Percentiles rank a stretch among this genome's conserved stretches.
Conservation (phyloP, 2,329 filamentous ascomycete genomes). For the Dichotomopilus funicola region DNA sequence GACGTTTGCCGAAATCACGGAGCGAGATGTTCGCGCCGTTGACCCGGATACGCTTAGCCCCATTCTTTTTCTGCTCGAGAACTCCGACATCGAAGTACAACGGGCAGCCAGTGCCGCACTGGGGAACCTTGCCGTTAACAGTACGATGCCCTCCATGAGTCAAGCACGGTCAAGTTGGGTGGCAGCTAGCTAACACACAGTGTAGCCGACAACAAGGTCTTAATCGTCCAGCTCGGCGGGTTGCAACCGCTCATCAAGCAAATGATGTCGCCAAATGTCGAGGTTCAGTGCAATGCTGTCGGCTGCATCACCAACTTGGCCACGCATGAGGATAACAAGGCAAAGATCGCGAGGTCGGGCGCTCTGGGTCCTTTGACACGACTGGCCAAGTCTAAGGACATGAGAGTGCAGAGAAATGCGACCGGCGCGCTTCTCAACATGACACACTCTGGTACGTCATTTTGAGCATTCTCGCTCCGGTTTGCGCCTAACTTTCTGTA, state of each 20-base stretch:
- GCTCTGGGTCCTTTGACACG: conserved; percentile 85
- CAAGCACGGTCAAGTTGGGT: neutral
- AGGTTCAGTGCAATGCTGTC: conserved; percentile 98
- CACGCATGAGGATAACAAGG: conserved; percentile 98
- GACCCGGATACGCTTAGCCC: conserved; percentile 92
- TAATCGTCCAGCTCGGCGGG: conserved; percentile 88
- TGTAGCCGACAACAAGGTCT: conserved; percentile 94
- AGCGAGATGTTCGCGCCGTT: conserved; percentile 96
- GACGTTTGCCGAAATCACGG: conserved; percentile 98
- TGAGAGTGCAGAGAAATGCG: conserved; percentile 96
- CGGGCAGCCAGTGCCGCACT: conserved; percentile 91
- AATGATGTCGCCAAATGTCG: conserved; percentile 97
- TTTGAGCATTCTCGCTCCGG: neutral
- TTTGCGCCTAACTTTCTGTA: conserved; percentile 7
- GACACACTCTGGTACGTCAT: conserved; percentile 83
- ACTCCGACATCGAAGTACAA: conserved; percentile 93
- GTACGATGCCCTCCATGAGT: conserved; percentile 45
- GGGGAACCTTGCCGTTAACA: conserved; percentile 94
- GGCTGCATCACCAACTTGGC: conserved; percentile 98
- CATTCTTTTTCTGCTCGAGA: conserved; percentile 91
- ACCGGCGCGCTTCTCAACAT: conserved; percentile 96
- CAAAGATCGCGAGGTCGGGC: conserved; percentile 92
- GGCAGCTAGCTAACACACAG: conserved; percentile 34
- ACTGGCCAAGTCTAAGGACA: conserved; percentile 93
- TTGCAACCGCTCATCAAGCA: conserved; percentile 88